Evolutionary conservation across 2,329 filamentous ascomycete species (phyloP).

Genomic region (Fusarium mundagurra): DNA sequence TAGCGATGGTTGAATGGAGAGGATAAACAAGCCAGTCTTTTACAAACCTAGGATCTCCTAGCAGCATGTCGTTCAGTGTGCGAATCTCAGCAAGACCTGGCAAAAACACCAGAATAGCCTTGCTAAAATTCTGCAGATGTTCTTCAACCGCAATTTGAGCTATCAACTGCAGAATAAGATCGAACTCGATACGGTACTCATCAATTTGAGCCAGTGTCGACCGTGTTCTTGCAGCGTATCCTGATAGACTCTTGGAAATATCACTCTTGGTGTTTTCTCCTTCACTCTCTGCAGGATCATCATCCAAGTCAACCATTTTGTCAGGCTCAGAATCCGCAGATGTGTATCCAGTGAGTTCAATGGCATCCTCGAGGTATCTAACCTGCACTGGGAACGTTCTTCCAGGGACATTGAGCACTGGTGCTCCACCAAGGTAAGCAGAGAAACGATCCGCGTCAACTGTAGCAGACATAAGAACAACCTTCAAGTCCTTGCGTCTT

Average conservation of each 20-base stretch:
- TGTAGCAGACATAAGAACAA: conserved; percentile 97
- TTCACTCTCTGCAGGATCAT: conserved; percentile 64
- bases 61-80: conserved; percentile 84
- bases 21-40: conserved; percentile 86
- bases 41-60: conserved; percentile 79
- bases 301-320: conserved; percentile 70
- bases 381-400: conserved; percentile 93
- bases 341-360: conserved; percentile 84
- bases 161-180: conserved; percentile 83
- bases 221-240: conserved; percentile 80
- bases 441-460: conserved; percentile 94
- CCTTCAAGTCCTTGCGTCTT: conserved; percentile 83
- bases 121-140: conserved; percentile 77
- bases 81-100: conserved; percentile 95
- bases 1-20: conserved; percentile 93
- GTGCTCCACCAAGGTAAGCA: conserved; percentile 84
- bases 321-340: conserved; percentile 56
- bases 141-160: conserved; percentile 77
- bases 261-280: conserved; percentile 64
- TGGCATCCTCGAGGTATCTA: conserved; percentile 89
- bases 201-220: conserved; percentile 81
- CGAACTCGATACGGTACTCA: conserved; percentile 91
- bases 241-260: conserved; percentile 71
- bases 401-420: conserved; percentile 89
- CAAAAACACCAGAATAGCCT: conserved; percentile 92